Base-by-base conservation (phyloP, 176 grass and related monocot species). In the Olyra latifolia region DNA sequence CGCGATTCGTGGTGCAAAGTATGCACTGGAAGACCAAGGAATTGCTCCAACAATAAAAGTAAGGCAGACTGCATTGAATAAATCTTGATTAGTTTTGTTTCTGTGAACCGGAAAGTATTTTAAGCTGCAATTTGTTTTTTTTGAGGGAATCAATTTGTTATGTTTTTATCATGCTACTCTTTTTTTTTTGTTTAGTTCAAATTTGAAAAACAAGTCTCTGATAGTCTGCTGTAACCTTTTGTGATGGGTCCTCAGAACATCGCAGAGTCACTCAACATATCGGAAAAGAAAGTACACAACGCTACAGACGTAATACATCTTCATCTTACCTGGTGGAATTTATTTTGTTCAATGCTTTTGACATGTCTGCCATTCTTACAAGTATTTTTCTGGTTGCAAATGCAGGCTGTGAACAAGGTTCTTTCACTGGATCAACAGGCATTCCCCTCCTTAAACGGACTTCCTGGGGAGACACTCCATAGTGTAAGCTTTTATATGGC, bases 391-490 rank as follows among this genome's bases (percentile, higher is more conserved):
- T 93, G 52, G 24, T 62, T 72, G 12, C 60, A 82, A 87, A 74
- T 75, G 41, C 84, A 99, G 96, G 90, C 88, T 73, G 86, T 85
- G 42, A 89, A 77, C 72, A 95, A 88, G 82, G 93, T 95, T 68
- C 66, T 91, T 84, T 95, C 93, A 45, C 83, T 99, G 76, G 96
- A 99, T 88, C 89, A 91, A 78, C 90, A 91, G 86, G 92, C 90
- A 48, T 95, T 91, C 66, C 88, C 93, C 20, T 89, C 90, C 17
- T 81, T 99, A 59, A 92, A 91, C 2, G 88, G 96, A 28, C 56
- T 90, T 65, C 86, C 93, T 45, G 96, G 93, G 52, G 78, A 93
- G 7, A 95, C 90, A 76, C 84, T 99, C 70, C 96, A 99, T 38
- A 93, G 89, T 66, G 96, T 99, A 91, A 65, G 83, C 60, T 66